phyloP scores from a whole-genome alignment of 345 rosid species.

The Eucalyptus brandiana region DNA sequence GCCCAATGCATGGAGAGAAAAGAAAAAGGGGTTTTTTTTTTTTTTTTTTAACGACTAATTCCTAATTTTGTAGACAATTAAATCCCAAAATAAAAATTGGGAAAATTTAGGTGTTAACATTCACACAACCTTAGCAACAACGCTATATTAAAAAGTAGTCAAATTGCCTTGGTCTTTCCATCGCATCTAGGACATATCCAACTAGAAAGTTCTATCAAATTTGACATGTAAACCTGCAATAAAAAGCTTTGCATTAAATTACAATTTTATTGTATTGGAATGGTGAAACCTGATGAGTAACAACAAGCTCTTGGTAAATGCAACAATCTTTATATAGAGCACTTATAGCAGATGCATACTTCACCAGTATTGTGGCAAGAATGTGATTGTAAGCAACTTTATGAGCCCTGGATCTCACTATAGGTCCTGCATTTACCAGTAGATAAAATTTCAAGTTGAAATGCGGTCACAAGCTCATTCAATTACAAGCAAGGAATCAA shows the following conservation, averaged over 20 bases:
- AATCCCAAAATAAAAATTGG: too few relatives aligned
- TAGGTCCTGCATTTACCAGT: background rate
- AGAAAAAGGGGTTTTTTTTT: too few relatives aligned
- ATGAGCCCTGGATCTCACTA: background rate
- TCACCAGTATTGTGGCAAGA: constrained; percentile 61
- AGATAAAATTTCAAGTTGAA: background rate
- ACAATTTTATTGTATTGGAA: too few relatives aligned
- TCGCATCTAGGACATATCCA: constrained; percentile 75
- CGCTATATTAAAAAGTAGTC: too few relatives aligned
- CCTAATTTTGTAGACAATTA: too few relatives aligned
- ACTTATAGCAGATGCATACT: constrained; percentile 84
- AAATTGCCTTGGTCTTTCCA: constrained; percentile 42
- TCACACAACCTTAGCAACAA: too few relatives aligned
- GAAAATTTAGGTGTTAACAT: too few relatives aligned
- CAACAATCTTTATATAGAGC: background rate
- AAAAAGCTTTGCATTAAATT: too few relatives aligned
- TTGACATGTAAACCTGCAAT: too few relatives aligned
- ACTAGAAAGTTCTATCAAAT: background rate
- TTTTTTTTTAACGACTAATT: too few relatives aligned
- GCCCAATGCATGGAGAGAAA: too few relatives aligned
- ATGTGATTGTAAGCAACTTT: constrained; percentile 43
- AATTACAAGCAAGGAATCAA: background rate
- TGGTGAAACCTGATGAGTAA: background rate
- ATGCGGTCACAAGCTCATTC: background rate
- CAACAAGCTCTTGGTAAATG: background rate